Evolutionary conservation across 2,329 filamentous ascomycete genomes (phyloP).

Genomic region (Fusarium falciforme): DNA sequence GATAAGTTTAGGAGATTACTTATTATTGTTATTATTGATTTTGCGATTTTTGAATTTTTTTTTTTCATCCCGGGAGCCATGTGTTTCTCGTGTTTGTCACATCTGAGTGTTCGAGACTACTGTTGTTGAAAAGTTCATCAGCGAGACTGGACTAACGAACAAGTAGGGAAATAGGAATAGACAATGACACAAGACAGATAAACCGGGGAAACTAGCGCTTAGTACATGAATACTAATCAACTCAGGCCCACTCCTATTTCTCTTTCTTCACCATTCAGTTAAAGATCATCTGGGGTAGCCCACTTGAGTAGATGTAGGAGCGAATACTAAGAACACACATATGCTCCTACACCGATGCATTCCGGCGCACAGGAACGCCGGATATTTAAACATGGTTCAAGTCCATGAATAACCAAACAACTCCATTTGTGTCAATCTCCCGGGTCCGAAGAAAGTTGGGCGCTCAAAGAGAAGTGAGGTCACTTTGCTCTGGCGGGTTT

Average conservation of each 20-base stretch:
- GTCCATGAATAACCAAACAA: too few species aligned
- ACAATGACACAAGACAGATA: not conserved
- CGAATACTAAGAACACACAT: not conserved
- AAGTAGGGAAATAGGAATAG: not conserved
- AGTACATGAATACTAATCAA: too few species aligned
- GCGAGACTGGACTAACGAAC: not conserved
- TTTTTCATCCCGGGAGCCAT: not conserved
- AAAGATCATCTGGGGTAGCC: not conserved
- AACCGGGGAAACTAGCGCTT: not conserved
- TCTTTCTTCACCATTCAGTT: not conserved
- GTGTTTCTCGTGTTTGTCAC: not conserved
- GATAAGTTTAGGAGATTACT: not conserved
- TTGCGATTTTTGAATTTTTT: too few species aligned
- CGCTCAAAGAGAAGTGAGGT: not conserved
- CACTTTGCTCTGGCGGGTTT: not conserved
- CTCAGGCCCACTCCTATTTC: too few species aligned
- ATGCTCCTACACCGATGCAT: not conserved
- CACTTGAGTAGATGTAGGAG: not conserved
- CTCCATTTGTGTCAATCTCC: not conserved
- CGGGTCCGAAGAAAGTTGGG: not conserved
- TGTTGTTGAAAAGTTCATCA: not conserved
- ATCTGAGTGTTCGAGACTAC: not conserved
- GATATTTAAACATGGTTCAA: not conserved
- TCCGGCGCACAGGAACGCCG: too few species aligned
- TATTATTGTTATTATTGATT: not conserved